Conservation (phyloP, 208 protist genomes). For the Plasmodiophora brassicae region DNA sequence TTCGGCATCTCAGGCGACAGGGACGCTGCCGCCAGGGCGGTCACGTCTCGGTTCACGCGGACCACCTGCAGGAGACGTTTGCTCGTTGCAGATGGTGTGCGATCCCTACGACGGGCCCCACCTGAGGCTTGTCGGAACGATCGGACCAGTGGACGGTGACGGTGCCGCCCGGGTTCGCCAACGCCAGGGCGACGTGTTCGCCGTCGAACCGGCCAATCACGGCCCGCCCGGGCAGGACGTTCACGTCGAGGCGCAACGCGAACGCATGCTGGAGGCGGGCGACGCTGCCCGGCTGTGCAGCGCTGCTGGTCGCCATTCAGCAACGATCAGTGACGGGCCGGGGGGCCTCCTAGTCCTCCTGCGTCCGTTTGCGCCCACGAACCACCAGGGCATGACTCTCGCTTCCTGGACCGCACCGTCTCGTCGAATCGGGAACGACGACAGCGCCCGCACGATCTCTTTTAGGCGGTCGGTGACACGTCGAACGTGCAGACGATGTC, state of each 20-base stretch:
- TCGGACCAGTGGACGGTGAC: background rate
- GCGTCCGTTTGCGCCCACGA: no score
- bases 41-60: slow-evolving; percentile 7
- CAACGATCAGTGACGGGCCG: no score
- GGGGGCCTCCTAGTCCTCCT: no score
- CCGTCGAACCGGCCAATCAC: background rate
- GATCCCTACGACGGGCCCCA: background rate
- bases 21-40: background rate
- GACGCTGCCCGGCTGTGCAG: no score
- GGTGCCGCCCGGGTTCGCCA: background rate
- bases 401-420: no score
- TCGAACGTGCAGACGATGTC: no score
- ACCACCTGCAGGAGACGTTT: background rate
- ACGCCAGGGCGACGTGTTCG: background rate
- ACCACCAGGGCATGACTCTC: no score
- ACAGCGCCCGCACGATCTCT: no score
- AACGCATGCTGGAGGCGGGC: no score
- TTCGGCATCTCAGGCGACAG: background rate
- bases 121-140: background rate
- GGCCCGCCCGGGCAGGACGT: background rate
- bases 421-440: no score
- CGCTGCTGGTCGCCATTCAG: no score
- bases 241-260: background rate
- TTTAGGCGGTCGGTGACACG: no score
- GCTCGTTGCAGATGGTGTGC: background rate